Base-by-base conservation (phyloP, 441 rosid species). In the Cnidoscolus chayamansa region DNA sequence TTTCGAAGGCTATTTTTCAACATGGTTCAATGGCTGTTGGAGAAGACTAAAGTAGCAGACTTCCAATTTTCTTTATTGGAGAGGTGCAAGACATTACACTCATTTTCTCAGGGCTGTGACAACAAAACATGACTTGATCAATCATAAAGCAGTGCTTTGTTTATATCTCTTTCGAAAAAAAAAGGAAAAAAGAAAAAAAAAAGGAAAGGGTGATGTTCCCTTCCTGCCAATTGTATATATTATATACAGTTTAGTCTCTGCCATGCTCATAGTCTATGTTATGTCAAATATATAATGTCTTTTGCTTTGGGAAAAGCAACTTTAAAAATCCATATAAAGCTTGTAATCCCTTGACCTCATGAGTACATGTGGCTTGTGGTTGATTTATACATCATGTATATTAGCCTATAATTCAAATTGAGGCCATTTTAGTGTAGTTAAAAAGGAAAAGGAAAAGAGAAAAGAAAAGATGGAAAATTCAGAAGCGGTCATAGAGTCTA, bases 111-210 rank as follows among this genome's bases (percentile, higher is more conserved):
- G 54, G 47, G 17, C 43, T 16, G 10, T 55, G 8, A 35, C 20
- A 37, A 43, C 16, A 72, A 20, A n/a, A 48, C 93, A 90, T 86
- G 35, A 53, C 51, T 12, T 35, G 68, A n/a, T 13, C 25, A 51
- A 19, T 56, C 20, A 17, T 37, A 0, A 55, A 19, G 20, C n/a
- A 65, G 37, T 4, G 19, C 53, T 35, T 5, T 53, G 32, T 53
- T 20, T 62, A 58, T 37, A 40, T 50, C 57, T 70, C 51, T 59
- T n/a, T 47, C 53, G 20, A 50, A 30, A 32, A 5, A 19, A 2
- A 53, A 1, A 25, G 5, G 5, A 35, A 4, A 35, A 35, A 35
- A 35, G 40, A 25, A 25, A 35, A 35, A 35, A 4, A 35, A 35
- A 35, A 35, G 40, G 40, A 20, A 37, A 68, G 16, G 10, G 32